Base-by-base conservation (phyloP, 1,139 yeast genomes). In the Sugiyamaella paludigena region DNA sequence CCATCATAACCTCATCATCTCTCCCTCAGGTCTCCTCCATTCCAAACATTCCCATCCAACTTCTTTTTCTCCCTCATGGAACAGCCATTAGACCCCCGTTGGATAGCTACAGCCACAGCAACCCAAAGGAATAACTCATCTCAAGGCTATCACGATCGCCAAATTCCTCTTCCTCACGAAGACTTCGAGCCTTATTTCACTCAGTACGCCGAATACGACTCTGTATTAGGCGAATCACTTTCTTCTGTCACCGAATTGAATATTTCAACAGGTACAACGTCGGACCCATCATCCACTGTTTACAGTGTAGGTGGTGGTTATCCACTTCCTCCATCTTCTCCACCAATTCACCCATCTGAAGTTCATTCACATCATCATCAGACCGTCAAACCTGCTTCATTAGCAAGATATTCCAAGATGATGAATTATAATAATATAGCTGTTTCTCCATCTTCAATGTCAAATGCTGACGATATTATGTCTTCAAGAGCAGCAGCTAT, bases 101-200 rank as follows among this genome's bases (percentile, higher is more conserved):
- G 51, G 49, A 24, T 45, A 37, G 27, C 47, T 43, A 30, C 28
- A 2, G 19, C 36, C 19, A 19, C 28, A 28, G 26, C 27, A 27
- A 33, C 45, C 38, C 32, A 32, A 15, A 34, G 32, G 29, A 26
- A 31, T 29, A 37, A 36, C 40, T 47, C 33, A 36, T 34, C 49
- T 30, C 39, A 33, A 42, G 47, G 48, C 33, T 45, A 38, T 32
- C 48, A 45, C 38, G 52, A 46, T 27, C 48, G 44, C 11, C 43
- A 42, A 33, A 45, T 48, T 24, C 65, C 66, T 10, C 52, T 64
- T 15, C 66, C 66, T 10, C 60, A 59, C 48, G 64, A 64, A 29
- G 68, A 66, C 40, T 66, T 65, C 45, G 68, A 63, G 45, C 66
- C 68, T 7, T 65, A 62, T 48, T 57, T 64, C 40, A 40, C 63